Percentiles rank a stretch among this genome's conserved stretches.
Evolutionary conservation across 805 yeast genomes (phyloP).

Genomic region (Ogataea ramenticola): DNA sequence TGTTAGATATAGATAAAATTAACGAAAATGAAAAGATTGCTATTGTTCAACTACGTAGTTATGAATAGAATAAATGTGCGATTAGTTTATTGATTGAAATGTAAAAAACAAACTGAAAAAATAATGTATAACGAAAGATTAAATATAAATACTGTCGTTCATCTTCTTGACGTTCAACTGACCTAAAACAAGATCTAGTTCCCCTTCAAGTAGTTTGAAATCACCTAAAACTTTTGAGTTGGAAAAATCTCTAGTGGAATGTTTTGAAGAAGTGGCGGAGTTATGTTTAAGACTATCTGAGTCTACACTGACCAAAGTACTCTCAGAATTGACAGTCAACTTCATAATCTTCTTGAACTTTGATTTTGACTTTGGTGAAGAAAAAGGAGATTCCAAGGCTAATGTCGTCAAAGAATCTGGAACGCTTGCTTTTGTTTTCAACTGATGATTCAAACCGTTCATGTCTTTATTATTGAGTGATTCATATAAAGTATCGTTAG

Average conservation of each 20-base stretch:
- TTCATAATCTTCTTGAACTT: not conserved
- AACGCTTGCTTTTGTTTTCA: not conserved
- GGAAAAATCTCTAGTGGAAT: too few relatives aligned
- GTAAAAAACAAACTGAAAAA: too few relatives aligned
- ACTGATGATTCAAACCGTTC: not conserved
- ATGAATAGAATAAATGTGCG: not conserved
- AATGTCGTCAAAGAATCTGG: not conserved
- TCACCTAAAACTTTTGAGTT: not conserved
- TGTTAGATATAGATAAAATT: too few relatives aligned
- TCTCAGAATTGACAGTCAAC: not conserved
- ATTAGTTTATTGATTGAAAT: not conserved
- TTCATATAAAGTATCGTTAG: not conserved
- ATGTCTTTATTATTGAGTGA: too few relatives aligned
- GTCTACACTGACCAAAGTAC: not conserved
- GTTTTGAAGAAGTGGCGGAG: not conserved
- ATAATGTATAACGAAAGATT: not conserved
- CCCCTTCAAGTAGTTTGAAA: not conserved
- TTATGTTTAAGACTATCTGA: not conserved
- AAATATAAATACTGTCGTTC: constrained; percentile 12
- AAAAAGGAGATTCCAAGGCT: not conserved
- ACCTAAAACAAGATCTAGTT: constrained; percentile 7
- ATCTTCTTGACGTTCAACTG: constrained; percentile 11
- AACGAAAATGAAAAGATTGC: too few relatives aligned
- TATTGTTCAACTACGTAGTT: too few relatives aligned
- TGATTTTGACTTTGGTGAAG: not conserved